These are phyloP conservation scores for Fusarium sp. DNA, from an alignment of 2,329 filamentous ascomycete genomes.

Conservation along the genomic window DNA sequence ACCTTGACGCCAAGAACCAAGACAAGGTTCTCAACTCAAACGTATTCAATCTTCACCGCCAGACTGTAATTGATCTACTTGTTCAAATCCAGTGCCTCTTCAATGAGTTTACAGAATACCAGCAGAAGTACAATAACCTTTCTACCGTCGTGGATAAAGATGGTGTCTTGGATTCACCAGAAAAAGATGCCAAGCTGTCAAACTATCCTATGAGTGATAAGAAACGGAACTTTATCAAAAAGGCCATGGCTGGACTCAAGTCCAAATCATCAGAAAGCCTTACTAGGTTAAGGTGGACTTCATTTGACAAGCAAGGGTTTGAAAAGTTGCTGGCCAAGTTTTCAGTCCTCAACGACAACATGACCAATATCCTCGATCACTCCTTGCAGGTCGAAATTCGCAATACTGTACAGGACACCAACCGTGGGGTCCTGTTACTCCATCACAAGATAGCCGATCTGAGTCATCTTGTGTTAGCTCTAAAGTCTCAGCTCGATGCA, in stretches of 20 bases:
- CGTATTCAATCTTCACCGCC: constrained; percentile 59
- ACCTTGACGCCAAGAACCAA: constrained; percentile 54
- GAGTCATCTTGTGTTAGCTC: constrained; percentile 57
- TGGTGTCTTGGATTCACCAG: constrained; percentile 50
- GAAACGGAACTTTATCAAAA: constrained; percentile 56
- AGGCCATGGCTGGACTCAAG: constrained; percentile 54
- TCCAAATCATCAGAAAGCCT: constrained; percentile 50
- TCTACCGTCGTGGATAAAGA: constrained; percentile 49
- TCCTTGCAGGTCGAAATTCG: constrained; percentile 59
- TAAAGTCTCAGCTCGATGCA: constrained; percentile 56
- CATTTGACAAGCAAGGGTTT: constrained; percentile 59
- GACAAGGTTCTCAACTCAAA: constrained; percentile 58
- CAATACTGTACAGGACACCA: constrained; percentile 59
- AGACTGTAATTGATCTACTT: constrained; percentile 60
- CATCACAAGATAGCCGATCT: constrained; percentile 59
- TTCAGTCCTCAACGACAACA: constrained; percentile 58
- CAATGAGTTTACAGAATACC: constrained; percentile 57
- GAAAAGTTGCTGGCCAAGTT: constrained; percentile 57
- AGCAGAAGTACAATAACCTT: constrained; percentile 53
- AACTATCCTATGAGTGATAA: constrained; percentile 56
- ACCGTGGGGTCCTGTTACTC: constrained; percentile 58
- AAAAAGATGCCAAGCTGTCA: constrained; percentile 56
- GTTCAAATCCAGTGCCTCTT: constrained; percentile 60
- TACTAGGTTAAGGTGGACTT: constrained; percentile 55
- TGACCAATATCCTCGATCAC: constrained; percentile 60